Percentiles rank a stretch among this genome's conserved stretches.
These are phyloP conservation scores for Polytrichum commune DNA, from an alignment of 225 moss, liverwort and hornwort genomes.

Conservation along the genomic window DNA sequence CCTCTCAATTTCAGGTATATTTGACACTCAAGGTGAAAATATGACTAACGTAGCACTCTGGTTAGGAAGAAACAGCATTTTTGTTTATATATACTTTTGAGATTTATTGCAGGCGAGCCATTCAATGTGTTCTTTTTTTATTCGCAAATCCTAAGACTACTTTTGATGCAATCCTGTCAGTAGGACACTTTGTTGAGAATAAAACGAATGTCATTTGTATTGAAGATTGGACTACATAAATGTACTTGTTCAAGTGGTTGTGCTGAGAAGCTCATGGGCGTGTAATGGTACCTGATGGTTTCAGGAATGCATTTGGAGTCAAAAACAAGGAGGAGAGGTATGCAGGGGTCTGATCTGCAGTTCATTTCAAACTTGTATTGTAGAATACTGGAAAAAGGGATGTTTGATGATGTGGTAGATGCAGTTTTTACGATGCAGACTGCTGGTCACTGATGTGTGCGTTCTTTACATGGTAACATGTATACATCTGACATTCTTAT, in stretches of 20 bases:
- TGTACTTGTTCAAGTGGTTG: background rate
- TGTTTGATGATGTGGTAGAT: background rate
- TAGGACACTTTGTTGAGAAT: no score
- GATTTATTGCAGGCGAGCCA: no score
- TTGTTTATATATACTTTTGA: no score
- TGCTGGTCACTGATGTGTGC: background rate
- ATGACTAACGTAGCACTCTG: no score
- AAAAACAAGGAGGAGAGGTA: slow-evolving; percentile 42
- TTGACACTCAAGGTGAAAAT: background rate
- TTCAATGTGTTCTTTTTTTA: no score
- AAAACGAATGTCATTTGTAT: no score
- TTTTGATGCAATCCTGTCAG: no score
- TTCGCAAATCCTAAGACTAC: no score
- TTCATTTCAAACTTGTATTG: no score
- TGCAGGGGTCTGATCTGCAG: background rate
- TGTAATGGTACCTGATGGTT: background rate
- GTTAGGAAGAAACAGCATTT: no score
- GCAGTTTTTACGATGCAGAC: background rate
- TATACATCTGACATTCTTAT: background rate
- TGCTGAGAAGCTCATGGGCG: background rate
- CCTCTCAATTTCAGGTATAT: slow-evolving; percentile 59
- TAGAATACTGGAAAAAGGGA: no score
- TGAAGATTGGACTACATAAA: background rate
- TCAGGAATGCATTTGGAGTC: slow-evolving; percentile 28
- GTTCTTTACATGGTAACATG: background rate